Percentiles rank a stretch among this genome's conserved stretches.
These are phyloP conservation scores for Trichoderma asperellum DNA, from an alignment of 2,329 filamentous ascomycete species.

Conservation along the genomic window DNA sequence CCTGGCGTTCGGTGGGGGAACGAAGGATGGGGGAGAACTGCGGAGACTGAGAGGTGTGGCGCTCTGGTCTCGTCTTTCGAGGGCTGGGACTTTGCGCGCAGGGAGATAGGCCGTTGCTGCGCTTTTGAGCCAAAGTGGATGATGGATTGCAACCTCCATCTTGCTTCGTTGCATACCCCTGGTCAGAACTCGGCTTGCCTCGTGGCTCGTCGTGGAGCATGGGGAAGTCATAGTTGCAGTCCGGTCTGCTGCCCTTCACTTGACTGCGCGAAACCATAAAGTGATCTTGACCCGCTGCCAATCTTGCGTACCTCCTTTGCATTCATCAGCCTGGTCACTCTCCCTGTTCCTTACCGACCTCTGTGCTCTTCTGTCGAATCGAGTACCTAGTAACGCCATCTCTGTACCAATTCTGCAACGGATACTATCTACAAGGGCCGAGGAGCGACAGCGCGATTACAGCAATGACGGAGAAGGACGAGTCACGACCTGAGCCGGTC, in stretches of 20 bases:
- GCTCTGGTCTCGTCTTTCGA: background rate
- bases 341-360: constrained; percentile 3
- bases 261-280: constrained; percentile 19
- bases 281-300: constrained; percentile 18
- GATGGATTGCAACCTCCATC: constrained; percentile 1
- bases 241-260: background rate
- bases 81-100: background rate
- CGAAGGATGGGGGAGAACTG: constrained; percentile 16
- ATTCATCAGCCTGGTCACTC: constrained; percentile 2
- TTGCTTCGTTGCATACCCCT: constrained; percentile 18
- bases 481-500: constrained; percentile 20
- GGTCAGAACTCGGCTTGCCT: background rate
- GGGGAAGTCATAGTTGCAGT: background rate
- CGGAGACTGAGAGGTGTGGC: constrained; percentile 5
- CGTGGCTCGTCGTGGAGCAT: constrained; percentile 21
- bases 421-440: background rate
- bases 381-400: background rate
- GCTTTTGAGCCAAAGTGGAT: background rate
- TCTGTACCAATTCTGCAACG: background rate
- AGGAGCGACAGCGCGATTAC: background rate
- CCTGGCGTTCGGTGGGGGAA: constrained; percentile 23
- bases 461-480: constrained; percentile 26
- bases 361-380: background rate
- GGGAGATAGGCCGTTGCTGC: constrained; percentile 1
- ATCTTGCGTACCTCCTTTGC: background rate